These are phyloP conservation scores for Lasiosphaeris hirsuta DNA, from an alignment of 495 filamentous ascomycete species.

Conservation along the genomic window DNA sequence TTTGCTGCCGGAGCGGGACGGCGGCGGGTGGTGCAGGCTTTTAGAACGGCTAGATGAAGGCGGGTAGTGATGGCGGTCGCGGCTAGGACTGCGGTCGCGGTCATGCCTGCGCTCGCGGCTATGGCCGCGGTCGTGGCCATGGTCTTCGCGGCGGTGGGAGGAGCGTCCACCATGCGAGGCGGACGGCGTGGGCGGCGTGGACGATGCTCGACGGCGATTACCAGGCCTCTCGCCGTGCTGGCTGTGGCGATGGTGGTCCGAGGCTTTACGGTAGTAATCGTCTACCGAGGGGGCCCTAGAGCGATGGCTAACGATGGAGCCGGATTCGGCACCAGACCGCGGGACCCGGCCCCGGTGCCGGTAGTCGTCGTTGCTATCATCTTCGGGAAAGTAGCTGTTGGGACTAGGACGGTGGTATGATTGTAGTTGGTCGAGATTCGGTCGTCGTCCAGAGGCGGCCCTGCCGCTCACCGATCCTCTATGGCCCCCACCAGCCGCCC, in stretches of 20 bases:
- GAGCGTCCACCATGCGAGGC: neutral
- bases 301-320: too few species aligned
- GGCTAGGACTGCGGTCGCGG: neutral
- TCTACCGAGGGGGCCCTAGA: neutral
- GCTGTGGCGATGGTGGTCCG: neutral
- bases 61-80: constrained; percentile 4
- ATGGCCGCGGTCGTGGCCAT: neutral
- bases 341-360: neutral
- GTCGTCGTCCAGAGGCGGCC: neutral
- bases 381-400: neutral
- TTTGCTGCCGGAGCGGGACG: too few species aligned
- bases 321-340: neutral
- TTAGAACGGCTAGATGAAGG: constrained; percentile 9
- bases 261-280: neutral
- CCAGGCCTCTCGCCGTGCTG: neutral
- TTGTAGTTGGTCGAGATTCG: neutral
- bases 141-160: neutral
- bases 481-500: too few species aligned
- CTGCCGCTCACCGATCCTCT: too few species aligned
- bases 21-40: neutral
- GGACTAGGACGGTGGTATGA: neutral
- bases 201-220: neutral
- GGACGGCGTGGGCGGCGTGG: neutral
- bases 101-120: neutral
- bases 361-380: neutral